Conservation (phyloP, 2,329 filamentous ascomycete species). For the Diaporthe australafricana region DNA sequence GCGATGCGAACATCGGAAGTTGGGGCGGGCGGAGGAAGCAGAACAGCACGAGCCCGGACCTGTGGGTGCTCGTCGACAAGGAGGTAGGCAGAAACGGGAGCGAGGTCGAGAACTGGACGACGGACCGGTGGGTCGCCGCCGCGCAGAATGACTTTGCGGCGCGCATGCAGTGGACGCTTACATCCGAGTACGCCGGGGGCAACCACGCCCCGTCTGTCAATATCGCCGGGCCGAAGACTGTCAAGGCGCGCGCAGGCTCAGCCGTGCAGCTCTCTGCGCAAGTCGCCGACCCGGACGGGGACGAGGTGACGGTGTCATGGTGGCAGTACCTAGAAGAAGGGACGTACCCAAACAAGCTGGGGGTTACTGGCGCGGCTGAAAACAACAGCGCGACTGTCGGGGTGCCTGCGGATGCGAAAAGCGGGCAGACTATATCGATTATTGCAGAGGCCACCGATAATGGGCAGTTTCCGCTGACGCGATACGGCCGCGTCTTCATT, state of each 20-base stretch:
- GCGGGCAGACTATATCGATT: slow-evolving; percentile 20
- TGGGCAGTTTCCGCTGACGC: slow-evolving; percentile 15
- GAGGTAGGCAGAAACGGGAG: not conserved
- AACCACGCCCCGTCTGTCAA: slow-evolving; percentile 2
- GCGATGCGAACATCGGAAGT: not conserved
- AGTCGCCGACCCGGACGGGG: slow-evolving; percentile 2
- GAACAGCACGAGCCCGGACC: not conserved
- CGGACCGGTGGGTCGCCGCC: not conserved
- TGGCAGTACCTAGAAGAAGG: slow-evolving; percentile 21
- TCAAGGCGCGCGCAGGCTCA: not conserved
- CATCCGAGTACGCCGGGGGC: not conserved
- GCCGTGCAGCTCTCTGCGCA: not conserved
- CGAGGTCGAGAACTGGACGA: not conserved
- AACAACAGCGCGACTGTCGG: not conserved
- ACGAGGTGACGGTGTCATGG: not conserved
- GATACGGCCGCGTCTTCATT: slow-evolving; percentile 1
- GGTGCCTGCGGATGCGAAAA: slow-evolving; percentile 8
- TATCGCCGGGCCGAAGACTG: not conserved
- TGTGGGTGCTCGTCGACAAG: slow-evolving; percentile 11
- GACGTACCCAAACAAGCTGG: not conserved
- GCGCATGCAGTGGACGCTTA: slow-evolving; percentile 13
- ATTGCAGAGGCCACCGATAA: slow-evolving; percentile 15
- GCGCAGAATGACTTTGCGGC: slow-evolving; percentile 26
- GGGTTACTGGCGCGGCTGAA: not conserved
- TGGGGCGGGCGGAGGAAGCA: slow-evolving; percentile 11